phyloP scores from a whole-genome alignment of 179 eudicot species.

The Actinidia arguta region DNA sequence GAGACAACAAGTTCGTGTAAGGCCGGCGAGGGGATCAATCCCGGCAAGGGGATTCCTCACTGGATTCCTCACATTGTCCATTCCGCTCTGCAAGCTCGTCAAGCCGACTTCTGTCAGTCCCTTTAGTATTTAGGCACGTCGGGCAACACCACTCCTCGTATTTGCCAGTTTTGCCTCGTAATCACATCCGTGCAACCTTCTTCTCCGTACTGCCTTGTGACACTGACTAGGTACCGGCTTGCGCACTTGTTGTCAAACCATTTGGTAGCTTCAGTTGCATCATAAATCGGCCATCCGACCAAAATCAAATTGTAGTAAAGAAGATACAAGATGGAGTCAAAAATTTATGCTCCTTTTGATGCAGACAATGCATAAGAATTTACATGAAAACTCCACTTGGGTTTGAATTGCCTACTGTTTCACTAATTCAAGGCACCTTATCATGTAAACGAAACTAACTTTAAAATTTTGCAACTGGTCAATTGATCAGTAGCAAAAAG shows the following conservation, averaged over 20 bases:
- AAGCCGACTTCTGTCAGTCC: constrained; percentile 83
- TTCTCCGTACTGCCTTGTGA: constrained; percentile 78
- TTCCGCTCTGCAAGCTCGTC: constrained; percentile 94
- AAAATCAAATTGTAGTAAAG: constrained; percentile 1
- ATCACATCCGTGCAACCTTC: constrained; percentile 97
- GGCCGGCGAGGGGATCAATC: constrained; percentile 84
- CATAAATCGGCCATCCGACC: constrained; percentile 95
- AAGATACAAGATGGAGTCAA: not conserved
- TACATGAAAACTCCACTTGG: no score
- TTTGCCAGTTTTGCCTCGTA: constrained; percentile 98
- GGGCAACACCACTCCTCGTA: constrained; percentile 84
- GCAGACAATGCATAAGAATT: no score
- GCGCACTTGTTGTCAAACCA: constrained; percentile 91
- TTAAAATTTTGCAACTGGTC: no score
- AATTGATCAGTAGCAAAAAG: no score
- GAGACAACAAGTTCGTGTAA: constrained; percentile 75
- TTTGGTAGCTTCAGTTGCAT: constrained; percentile 97
- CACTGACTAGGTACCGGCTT: constrained; percentile 91
- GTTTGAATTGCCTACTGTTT: no score
- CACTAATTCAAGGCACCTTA: no score
- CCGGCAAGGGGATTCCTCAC: constrained; percentile 97
- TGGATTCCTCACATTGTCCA: constrained; percentile 98
- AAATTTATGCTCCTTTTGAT: not conserved
- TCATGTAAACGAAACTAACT: no score
- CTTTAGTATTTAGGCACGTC: constrained; percentile 87